Evolutionary conservation across 108 stramenopile genomes (phyloP).

Genomic region (Schizochytrium sp.): DNA sequence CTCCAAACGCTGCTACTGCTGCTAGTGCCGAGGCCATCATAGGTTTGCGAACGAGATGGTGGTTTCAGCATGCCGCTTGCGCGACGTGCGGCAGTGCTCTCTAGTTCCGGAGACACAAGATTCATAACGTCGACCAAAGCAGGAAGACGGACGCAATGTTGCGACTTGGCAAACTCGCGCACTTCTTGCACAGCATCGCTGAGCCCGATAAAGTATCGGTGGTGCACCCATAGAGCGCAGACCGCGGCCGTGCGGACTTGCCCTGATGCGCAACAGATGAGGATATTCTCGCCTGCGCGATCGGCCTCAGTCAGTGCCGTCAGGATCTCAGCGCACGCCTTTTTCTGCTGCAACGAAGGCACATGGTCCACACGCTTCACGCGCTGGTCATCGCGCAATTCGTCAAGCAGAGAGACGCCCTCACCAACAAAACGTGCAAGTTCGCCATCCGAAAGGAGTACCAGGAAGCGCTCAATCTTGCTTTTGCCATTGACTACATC

Average conservation of each 20-base stretch:
- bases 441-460: neutral
- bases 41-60: neutral
- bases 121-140: neutral
- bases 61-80: neutral
- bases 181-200: neutral
- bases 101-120: neutral
- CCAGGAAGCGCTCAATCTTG: neutral
- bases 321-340: neutral
- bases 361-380: neutral
- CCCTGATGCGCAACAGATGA: neutral
- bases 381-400: neutral
- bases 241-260: neutral
- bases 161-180: neutral
- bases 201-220: neutral
- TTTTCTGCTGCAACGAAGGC: neutral
- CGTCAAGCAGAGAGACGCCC: neutral
- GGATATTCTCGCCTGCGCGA: neutral
- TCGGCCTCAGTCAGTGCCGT: neutral
- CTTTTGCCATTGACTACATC: too few relatives aligned
- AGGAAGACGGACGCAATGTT: neutral
- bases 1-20: neutral
- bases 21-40: neutral
- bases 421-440: neutral
- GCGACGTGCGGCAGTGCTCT: neutral
- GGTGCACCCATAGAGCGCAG: neutral